phyloP scores from a whole-genome alignment of 129 eudicot species.

The Pittosporum tobira region DNA sequence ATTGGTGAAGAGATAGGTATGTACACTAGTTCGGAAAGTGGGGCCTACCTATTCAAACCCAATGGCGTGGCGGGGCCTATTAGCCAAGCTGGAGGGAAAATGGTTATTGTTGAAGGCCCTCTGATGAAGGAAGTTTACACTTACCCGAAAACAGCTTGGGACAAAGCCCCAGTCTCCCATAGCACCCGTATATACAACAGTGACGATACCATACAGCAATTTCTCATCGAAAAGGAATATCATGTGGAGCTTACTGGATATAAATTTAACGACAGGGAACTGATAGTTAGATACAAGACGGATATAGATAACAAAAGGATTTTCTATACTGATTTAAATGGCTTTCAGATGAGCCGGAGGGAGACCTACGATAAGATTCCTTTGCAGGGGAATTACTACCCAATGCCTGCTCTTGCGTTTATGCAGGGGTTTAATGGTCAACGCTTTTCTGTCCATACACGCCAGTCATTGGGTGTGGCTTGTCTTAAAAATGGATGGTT shows the following conservation, averaged over 20 bases:
- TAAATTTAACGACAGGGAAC: conserved; percentile 70
- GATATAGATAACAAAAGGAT: conserved; percentile 63
- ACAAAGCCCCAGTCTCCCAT: conserved; percentile 59
- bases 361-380: conserved; percentile 95
- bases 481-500: conserved; percentile 81
- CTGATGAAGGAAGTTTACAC: conserved; percentile 81
- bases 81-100: conserved; percentile 28
- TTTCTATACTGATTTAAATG: conserved; percentile 84
- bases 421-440: conserved; percentile 67
- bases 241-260: conserved; percentile 85
- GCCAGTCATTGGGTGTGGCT: conserved; percentile 89
- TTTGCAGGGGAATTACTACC: conserved; percentile 90
- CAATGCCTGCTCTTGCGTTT: conserved; percentile 94
- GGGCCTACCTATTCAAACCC: conserved; percentile 91
- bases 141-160: conserved; percentile 71
- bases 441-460: conserved; percentile 80
- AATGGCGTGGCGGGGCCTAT: conserved; percentile 68
- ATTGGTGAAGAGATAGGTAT: conserved; percentile 73
- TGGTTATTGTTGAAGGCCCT: conserved; percentile 67
- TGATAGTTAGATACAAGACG: conserved; percentile 79
- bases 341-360: conserved; percentile 95
- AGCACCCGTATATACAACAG: conserved; percentile 68
- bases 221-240: conserved; percentile 79
- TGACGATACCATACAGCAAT: conserved; percentile 62
- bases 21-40: conserved; percentile 88